Evolutionary conservation across 1,284 basidiomycete genomes (phyloP).

Genomic region (Heterobasidion occidentale): DNA sequence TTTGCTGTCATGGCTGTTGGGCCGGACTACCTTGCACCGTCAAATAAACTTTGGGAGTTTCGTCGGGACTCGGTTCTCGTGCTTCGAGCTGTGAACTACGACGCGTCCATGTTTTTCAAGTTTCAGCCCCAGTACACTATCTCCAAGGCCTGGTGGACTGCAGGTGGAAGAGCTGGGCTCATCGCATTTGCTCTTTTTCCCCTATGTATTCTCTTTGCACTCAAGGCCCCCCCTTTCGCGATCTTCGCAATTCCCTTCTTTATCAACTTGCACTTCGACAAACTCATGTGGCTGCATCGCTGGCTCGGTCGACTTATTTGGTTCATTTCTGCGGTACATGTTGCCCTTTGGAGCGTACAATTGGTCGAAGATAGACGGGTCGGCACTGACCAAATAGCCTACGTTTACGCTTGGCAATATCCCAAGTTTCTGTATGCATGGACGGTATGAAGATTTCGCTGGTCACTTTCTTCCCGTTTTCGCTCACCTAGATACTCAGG

Average conservation of each 20-base stretch:
- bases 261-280: slow-evolving; percentile 71
- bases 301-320: slow-evolving; percentile 73
- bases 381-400: slow-evolving; percentile 46
- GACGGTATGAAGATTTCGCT: slow-evolving; percentile 38
- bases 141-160: slow-evolving; percentile 72
- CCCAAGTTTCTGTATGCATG: slow-evolving; percentile 70
- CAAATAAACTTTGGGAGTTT: slow-evolving; percentile 36
- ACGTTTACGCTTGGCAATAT: slow-evolving; percentile 59
- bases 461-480: slow-evolving; percentile 1
- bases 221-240: slow-evolving; percentile 80
- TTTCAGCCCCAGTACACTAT: slow-evolving; percentile 54
- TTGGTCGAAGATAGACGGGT: slow-evolving; percentile 44
- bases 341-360: slow-evolving; percentile 72
- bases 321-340: slow-evolving; percentile 62
- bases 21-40: slow-evolving; percentile 68
- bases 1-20: slow-evolving; percentile 51
- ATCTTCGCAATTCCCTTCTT: slow-evolving; percentile 67
- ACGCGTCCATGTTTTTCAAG: slow-evolving; percentile 16
- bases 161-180: slow-evolving; percentile 65
- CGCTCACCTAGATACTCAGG: slow-evolving; percentile 27
- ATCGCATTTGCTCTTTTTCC: slow-evolving; percentile 78
- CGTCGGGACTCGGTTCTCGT: slow-evolving; percentile 14
- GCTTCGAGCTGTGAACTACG: slow-evolving; percentile 14
- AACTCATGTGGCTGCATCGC: slow-evolving; percentile 65
- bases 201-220: slow-evolving; percentile 67